These are phyloP conservation scores for Kwoniella mangroviensis DNA, from an alignment of 768 basidiomycete genomes.

Conservation along the genomic window DNA sequence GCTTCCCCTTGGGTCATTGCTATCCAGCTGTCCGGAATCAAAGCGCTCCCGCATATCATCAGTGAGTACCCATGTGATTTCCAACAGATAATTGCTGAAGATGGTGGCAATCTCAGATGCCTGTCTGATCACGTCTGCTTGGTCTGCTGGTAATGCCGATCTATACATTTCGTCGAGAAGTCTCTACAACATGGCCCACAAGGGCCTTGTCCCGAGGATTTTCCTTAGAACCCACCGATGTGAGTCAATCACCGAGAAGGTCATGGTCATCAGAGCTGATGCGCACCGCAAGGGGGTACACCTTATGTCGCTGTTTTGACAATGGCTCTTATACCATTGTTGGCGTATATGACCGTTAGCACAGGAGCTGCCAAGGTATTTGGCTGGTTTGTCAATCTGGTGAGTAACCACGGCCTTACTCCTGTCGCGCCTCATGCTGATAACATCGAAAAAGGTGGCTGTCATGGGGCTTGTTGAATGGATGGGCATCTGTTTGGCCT, in stretches of 20 bases:
- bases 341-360: constrained; percentile 77
- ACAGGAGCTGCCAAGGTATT: constrained; percentile 74
- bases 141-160: constrained; percentile 26
- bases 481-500: constrained; percentile 76
- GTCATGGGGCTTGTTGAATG: constrained; percentile 68
- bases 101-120: constrained; percentile 12
- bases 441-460: constrained; percentile 56
- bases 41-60: constrained; percentile 58
- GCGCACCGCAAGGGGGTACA: not conserved
- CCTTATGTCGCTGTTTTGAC: constrained; percentile 20
- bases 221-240: constrained; percentile 49
- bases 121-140: constrained; percentile 22
- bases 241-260: constrained; percentile 34
- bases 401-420: not conserved
- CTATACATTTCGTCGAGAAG: constrained; percentile 20
- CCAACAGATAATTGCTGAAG: not conserved
- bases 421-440: no score
- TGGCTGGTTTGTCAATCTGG: constrained; percentile 73
- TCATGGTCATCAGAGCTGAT: not conserved
- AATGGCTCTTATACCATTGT: constrained; percentile 14
- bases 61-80: constrained; percentile 26
- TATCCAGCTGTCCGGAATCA: constrained; percentile 70
- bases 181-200: constrained; percentile 21
- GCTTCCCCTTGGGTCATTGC: constrained; percentile 85
- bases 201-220: constrained; percentile 22